Conservation (phyloP, 139 green algal species). For the Coccomyxa sp. region DNA sequence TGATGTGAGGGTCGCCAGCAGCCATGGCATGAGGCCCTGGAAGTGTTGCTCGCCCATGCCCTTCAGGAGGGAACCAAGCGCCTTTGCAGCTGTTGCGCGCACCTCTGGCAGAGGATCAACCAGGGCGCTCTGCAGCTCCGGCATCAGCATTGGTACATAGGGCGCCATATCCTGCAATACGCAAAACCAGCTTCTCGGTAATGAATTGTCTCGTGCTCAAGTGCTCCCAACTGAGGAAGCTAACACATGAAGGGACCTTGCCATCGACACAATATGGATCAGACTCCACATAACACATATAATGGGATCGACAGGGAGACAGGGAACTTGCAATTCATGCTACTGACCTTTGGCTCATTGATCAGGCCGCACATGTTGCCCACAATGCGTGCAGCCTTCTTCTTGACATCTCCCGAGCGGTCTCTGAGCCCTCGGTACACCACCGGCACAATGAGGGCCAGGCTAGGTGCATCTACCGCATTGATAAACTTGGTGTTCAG, state of each 20-base stretch:
- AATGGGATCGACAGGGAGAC: not conserved
- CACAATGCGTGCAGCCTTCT: conserved; percentile 87
- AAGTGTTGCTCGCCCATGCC: conserved; percentile 75
- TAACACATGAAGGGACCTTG: too few species aligned
- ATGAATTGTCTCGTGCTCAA: not conserved
- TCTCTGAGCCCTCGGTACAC: conserved; percentile 86
- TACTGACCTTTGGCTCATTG: conserved; percentile 73
- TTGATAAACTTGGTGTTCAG: conserved; percentile 93
- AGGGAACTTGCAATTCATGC: not conserved
- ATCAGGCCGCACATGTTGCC: conserved; percentile 92
- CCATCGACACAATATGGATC: not conserved
- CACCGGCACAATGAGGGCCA: conserved; percentile 94
- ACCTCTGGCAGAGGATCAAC: conserved; percentile 93
- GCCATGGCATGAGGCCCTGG: conserved; percentile 79
- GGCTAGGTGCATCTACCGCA: conserved; percentile 86
- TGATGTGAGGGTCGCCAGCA: conserved; percentile 73
- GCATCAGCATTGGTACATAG: conserved; percentile 87
- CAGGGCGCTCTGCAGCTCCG: conserved; percentile 86
- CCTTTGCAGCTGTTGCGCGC: conserved; percentile 70
- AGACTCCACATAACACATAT: not conserved
- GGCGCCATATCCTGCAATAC: conserved; percentile 82
- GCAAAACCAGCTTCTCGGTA: not conserved
- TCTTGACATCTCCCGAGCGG: conserved; percentile 88
- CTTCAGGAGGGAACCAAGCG: conserved; percentile 77
- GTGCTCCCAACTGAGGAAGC: not conserved